Evolutionary conservation across 371 early-diverging fungal genomes (phyloP), one percentile per base, ranked within the genome.

Genomic region (Amoeboaphelidium protococcarum): DNA sequence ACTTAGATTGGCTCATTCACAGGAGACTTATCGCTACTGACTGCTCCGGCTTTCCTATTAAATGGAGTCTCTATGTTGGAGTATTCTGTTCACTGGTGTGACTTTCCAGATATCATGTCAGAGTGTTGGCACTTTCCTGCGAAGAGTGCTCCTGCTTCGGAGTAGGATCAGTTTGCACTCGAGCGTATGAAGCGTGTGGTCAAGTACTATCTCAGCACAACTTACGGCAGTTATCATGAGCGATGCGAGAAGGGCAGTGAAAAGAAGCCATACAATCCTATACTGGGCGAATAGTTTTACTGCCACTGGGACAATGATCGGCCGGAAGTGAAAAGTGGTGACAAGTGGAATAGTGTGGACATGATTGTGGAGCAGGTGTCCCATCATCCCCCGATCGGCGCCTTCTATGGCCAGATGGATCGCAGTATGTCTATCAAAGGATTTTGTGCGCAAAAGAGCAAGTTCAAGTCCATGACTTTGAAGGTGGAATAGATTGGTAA

Each of bases 191-290:
- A 72, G 57, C 73, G 69, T 25, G 76, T 72, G 16, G 62, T 74
- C 25, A 66, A 70, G 46, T 81, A 80, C 80, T 81, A 76, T 51
- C 69, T 80, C 47, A 78, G 78, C 20, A 71, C 77, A 19, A 63
- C 79, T 40, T 76, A 76, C 46, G 80, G 82, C 13, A 69, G 70
- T 20, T 78, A 71, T 54, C 65, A 69, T 42, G 65, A 66, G 55
- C 69, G 78, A 47, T 68, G 69, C 2, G 76, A 69, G 54, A 63
- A 54, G 10, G 65, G 65, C 25, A 60, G 58, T 52, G 82, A 81
- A 52, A 82, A 80, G 68, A 82, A 82, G 53, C 82, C 82, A 2
- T 82, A 72, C 52, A 82, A 82, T 52, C 82, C 82, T n/a, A 77
- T 82, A 40, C 64, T 82, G 1, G 82, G 82, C 46, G 82, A 82